A percentile compares a stretch with the other conserved stretches of the same genome.
These are phyloP conservation scores for Porphyridium purpureum DNA, from an alignment of 23 red algal genomes.

Conservation along the genomic window DNA sequence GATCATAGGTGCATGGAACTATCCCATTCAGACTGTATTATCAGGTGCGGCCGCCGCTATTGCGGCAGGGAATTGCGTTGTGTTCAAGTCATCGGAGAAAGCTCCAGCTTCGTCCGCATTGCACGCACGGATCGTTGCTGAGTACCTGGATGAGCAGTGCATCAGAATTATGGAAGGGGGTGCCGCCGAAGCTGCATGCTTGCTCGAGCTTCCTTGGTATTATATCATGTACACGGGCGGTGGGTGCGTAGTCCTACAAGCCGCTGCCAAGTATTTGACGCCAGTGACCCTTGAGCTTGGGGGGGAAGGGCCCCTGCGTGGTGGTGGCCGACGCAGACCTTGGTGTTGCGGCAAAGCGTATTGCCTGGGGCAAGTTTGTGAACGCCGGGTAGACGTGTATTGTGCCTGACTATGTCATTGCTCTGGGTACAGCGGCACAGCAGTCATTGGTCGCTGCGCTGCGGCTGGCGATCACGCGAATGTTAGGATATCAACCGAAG, in stretches of 20 bases:
- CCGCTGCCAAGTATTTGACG: conserved; percentile 54
- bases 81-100: conserved; percentile 65
- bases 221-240: conserved; percentile 59
- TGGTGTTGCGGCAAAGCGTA: conserved; percentile 17
- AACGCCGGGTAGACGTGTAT: conserved; percentile 78
- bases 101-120: conserved; percentile 19
- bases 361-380: conserved; percentile 23
- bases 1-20: conserved; percentile 67
- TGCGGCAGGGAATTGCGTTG: conserved; percentile 65
- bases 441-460: neutral
- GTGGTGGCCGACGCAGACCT: conserved; percentile 22
- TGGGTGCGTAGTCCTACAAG: conserved; percentile 24
- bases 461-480: neutral
- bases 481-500: neutral
- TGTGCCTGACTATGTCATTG: conserved; percentile 23
- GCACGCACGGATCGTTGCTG: conserved; percentile 7
- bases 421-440: neutral
- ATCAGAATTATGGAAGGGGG: conserved; percentile 33
- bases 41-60: conserved; percentile 35
- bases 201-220: conserved; percentile 23
- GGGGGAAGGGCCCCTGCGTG: conserved; percentile 64
- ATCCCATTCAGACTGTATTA: conserved; percentile 21
- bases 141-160: conserved; percentile 20
- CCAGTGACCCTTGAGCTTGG: conserved; percentile 77
- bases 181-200: conserved; percentile 5